phyloP scores from a whole-genome alignment of 495 filamentous ascomycete species.

The Penicillium silybi region DNA sequence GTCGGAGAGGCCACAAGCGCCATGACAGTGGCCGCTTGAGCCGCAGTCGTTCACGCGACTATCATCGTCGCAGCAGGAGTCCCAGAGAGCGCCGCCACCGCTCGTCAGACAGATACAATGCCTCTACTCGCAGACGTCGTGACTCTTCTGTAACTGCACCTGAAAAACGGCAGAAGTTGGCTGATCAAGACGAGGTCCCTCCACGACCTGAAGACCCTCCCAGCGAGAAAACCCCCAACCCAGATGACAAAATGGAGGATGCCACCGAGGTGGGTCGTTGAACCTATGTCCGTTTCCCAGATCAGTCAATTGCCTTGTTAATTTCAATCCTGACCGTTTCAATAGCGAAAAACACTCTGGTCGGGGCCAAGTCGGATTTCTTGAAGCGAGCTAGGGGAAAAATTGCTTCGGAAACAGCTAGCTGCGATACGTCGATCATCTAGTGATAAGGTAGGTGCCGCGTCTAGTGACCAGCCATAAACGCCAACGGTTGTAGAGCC shows the following conservation, averaged over 20 bases:
- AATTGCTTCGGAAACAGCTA: not conserved
- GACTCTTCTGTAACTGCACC: constrained; percentile 51
- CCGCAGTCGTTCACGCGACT: constrained; percentile 34
- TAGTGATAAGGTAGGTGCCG: not conserved
- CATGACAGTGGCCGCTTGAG: constrained; percentile 12
- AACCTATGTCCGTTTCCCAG: constrained; percentile 9
- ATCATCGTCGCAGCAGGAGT: constrained; percentile 34
- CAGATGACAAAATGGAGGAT: constrained; percentile 22
- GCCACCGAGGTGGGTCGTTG: constrained; percentile 49
- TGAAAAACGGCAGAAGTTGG: constrained; percentile 47
- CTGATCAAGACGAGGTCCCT: constrained; percentile 57
- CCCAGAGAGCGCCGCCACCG: constrained; percentile 46
- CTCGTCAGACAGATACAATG: constrained; percentile 51
- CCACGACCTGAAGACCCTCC: constrained; percentile 37
- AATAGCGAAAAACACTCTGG: not conserved
- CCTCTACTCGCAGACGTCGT: constrained; percentile 44
- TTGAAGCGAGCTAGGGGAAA: not conserved
- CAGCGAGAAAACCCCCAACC: constrained; percentile 19
- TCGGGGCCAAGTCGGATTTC: not conserved
- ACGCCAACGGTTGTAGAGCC: not conserved
- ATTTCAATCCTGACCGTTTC: not conserved
- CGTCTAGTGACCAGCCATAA: not conserved
- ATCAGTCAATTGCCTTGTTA: not conserved
- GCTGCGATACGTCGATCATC: not conserved
- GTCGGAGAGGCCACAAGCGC: not conserved